Percentiles rank a stretch among this genome's conserved stretches.
phyloP scores from a whole-genome alignment of 2,329 filamentous ascomycete species.

The Neonectria magnoliae region DNA sequence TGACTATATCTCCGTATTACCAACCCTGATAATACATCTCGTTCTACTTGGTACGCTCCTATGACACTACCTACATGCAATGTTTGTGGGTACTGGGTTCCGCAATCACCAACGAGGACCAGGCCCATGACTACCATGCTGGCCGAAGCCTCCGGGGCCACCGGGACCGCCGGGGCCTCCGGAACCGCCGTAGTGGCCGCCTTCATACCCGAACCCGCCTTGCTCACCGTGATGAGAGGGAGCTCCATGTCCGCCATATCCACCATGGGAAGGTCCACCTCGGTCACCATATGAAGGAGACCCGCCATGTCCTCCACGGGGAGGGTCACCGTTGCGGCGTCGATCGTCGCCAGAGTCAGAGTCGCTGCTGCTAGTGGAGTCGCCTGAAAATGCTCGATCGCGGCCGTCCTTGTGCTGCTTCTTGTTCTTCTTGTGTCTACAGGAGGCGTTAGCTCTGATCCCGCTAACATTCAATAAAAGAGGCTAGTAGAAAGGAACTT shows the following conservation, averaged over 20 bases:
- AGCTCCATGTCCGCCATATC: background rate
- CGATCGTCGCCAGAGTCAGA: slow-evolving; percentile 37
- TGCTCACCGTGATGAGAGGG: background rate
- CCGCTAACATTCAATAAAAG: background rate
- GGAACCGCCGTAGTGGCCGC: background rate
- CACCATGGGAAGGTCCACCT: background rate
- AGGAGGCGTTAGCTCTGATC: background rate
- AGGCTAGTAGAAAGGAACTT: background rate
- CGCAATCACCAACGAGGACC: background rate
- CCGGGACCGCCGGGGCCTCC: background rate
- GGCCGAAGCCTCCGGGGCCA: background rate
- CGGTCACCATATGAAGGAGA: background rate
- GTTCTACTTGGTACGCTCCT: background rate
- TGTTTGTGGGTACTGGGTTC: background rate
- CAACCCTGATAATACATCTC: background rate
- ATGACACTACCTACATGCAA: background rate
- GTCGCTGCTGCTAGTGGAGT: slow-evolving; percentile 40
- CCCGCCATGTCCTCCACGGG: background rate
- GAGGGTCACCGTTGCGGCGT: background rate
- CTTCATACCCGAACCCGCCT: background rate
- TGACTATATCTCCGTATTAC: background rate
- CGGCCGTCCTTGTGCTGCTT: slow-evolving; percentile 37
- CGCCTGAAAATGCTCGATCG: slow-evolving; percentile 28
- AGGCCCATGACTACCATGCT: background rate
- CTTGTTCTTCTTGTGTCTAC: slow-evolving; percentile 39